Evolutionary conservation across 176 grass and related monocot species (phyloP).

Genomic region (Oryza australiensis): DNA sequence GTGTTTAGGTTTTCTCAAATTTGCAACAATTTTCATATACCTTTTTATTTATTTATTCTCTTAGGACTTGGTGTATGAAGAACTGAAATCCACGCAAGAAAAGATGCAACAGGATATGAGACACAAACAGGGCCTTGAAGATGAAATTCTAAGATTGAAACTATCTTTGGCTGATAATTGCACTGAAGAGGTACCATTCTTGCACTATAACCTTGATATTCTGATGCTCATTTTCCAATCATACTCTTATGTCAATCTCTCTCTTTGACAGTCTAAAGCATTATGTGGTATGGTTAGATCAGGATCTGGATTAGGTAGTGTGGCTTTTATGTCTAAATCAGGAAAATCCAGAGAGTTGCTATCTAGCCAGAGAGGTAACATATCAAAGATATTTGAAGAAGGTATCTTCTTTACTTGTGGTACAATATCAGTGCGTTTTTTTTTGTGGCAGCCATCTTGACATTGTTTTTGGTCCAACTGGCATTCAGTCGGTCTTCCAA

Average conservation of each 20-base stretch:
- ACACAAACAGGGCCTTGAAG: constrained; percentile 68
- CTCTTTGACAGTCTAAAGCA: constrained; percentile 55
- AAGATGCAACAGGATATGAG: constrained; percentile 60
- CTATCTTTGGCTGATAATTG: constrained; percentile 47
- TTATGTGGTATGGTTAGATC: constrained; percentile 57
- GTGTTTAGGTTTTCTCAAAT: constrained; percentile 20
- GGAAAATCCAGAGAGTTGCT: constrained; percentile 65
- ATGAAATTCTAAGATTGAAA: constrained; percentile 67
- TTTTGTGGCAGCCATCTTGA: constrained; percentile 7
- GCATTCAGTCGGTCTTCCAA: constrained; percentile 69
- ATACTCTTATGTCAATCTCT: constrained; percentile 23
- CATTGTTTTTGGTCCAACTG: constrained; percentile 32
- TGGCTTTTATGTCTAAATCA: constrained; percentile 46
- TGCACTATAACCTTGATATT: constrained; percentile 24
- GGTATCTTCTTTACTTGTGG: constrained; percentile 44
- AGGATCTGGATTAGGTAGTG: constrained; percentile 48
- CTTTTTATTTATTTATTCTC: constrained; percentile 37
- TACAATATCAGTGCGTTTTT: neutral
- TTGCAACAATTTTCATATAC: constrained; percentile 1
- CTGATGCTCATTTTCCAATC: constrained; percentile 16
- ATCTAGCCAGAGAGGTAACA: constrained; percentile 62
- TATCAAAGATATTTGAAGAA: constrained; percentile 97
- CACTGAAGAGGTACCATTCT: constrained; percentile 58
- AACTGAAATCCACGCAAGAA: constrained; percentile 71
- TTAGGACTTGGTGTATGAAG: constrained; percentile 58